Conservation (phyloP, 73 alveolate genomes). For the Loxodes magnus region DNA sequence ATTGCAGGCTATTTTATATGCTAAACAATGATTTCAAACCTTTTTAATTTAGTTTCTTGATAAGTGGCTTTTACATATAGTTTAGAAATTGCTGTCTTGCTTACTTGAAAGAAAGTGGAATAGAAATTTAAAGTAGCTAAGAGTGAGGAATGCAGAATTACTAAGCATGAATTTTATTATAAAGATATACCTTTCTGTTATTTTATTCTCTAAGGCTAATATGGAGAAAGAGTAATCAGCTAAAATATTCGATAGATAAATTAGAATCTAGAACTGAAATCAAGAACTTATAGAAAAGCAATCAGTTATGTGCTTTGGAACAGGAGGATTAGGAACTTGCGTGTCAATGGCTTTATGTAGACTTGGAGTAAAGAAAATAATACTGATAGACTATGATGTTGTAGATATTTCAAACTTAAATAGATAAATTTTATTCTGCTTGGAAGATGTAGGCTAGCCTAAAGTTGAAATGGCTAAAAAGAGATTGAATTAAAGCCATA, state of each 20-base stretch:
- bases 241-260: conserved; percentile 24
- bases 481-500: conserved; percentile 29
- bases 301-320: conserved; percentile 45
- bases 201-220: too few relatives aligned
- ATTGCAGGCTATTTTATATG: too few relatives aligned
- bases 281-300: conserved; percentile 4
- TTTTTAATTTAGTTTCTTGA: too few relatives aligned
- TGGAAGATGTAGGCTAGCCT: conserved; percentile 44
- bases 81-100: too few relatives aligned
- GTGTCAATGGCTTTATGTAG: conserved; percentile 45
- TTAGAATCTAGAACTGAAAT: conserved; percentile 19
- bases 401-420: conserved; percentile 60
- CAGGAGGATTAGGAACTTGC: conserved; percentile 68
- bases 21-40: too few relatives aligned
- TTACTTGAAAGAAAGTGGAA: too few relatives aligned
- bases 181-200: too few relatives aligned
- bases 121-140: too few relatives aligned
- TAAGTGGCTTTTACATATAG: too few relatives aligned
- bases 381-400: conserved; percentile 51
- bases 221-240: too few relatives aligned
- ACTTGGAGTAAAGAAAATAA: conserved; percentile 50
- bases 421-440: conserved; percentile 40
- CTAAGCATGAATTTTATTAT: too few relatives aligned
- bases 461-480: conserved; percentile 49
- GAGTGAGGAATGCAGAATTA: too few relatives aligned